These are phyloP conservation scores for Blastobotrys attinorum DNA, from an alignment of 805 yeast genomes.

Conservation along the genomic window DNA sequence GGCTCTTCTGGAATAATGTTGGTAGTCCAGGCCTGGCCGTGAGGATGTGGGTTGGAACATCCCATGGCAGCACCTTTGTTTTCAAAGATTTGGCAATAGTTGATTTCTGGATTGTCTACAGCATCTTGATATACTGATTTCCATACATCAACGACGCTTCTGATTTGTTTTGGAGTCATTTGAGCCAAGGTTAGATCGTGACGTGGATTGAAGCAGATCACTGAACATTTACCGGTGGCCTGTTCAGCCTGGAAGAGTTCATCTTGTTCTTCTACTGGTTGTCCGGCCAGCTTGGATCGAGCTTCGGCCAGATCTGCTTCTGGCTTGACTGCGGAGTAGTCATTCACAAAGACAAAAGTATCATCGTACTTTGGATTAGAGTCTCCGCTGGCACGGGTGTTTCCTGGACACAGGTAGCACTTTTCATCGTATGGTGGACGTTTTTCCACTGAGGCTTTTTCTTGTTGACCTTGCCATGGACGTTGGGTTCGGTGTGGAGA, in stretches of 20 bases:
- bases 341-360: conserved; percentile 59
- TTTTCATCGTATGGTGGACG: conserved; percentile 53
- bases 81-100: conserved; percentile 64
- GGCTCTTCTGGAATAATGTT: conserved; percentile 62
- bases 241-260: conserved; percentile 47
- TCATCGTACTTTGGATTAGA: conserved; percentile 47
- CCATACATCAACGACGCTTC: conserved; percentile 54
- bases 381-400: conserved; percentile 54
- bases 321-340: conserved; percentile 58
- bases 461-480: conserved; percentile 77
- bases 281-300: conserved; percentile 9
- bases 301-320: conserved; percentile 14
- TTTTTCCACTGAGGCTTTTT: conserved; percentile 34
- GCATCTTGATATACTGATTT: conserved; percentile 41
- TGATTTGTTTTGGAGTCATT: conserved; percentile 41
- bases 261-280: conserved; percentile 27
- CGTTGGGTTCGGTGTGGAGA: conserved; percentile 73
- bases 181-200: conserved; percentile 61
- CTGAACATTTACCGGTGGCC: conserved; percentile 61
- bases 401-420: conserved; percentile 70
- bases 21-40: conserved; percentile 75
- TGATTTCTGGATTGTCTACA: conserved; percentile 34
- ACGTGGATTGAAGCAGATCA: conserved; percentile 64
- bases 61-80: conserved; percentile 79
- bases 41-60: conserved; percentile 76